Evolutionary conservation across 179 eudicot species (phyloP).

Genomic region (Spergularia azorica): DNA sequence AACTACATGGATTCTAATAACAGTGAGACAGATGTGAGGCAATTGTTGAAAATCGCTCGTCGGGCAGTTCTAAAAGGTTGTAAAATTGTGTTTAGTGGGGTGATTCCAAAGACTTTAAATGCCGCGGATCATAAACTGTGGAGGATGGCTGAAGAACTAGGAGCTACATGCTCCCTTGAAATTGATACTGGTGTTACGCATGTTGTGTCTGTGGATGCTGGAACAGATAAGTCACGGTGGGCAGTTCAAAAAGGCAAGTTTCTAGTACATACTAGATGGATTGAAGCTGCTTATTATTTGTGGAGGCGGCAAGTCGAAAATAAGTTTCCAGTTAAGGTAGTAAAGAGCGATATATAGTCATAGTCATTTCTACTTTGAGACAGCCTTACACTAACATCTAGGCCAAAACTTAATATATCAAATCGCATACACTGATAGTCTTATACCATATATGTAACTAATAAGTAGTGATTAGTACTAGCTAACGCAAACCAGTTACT

Average conservation of each 20-base stretch:
- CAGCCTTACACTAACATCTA: too few relatives aligned
- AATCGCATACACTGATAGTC: too few relatives aligned
- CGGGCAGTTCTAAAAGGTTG: conserved; percentile 61
- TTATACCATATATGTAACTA: too few relatives aligned
- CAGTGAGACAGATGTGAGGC: conserved; percentile 4
- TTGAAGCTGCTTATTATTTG: conserved; percentile 60
- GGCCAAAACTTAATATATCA: too few relatives aligned
- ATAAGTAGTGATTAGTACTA: too few relatives aligned
- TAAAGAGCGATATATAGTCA: too few relatives aligned
- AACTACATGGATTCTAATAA: background rate
- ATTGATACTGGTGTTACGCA: conserved; percentile 64
- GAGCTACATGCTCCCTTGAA: conserved; percentile 62
- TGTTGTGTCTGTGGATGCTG: conserved; percentile 55
- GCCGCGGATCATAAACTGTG: conserved; percentile 54
- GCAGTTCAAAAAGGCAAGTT: conserved; percentile 55
- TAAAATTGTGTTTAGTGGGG: conserved; percentile 67
- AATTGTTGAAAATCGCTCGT: conserved; percentile 55
- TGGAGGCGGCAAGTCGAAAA: conserved; percentile 72
- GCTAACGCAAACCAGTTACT: too few relatives aligned
- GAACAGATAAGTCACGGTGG: conserved; percentile 75
- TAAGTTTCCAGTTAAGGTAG: conserved; percentile 42
- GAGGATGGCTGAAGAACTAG: conserved; percentile 73
- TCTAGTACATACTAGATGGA: conserved; percentile 65
- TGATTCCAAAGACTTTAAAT: conserved; percentile 45
- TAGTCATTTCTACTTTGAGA: too few relatives aligned